Evolutionary conservation across 148 eudicot genomes (phyloP).

Genomic region (Rhododendron williamsianum): DNA sequence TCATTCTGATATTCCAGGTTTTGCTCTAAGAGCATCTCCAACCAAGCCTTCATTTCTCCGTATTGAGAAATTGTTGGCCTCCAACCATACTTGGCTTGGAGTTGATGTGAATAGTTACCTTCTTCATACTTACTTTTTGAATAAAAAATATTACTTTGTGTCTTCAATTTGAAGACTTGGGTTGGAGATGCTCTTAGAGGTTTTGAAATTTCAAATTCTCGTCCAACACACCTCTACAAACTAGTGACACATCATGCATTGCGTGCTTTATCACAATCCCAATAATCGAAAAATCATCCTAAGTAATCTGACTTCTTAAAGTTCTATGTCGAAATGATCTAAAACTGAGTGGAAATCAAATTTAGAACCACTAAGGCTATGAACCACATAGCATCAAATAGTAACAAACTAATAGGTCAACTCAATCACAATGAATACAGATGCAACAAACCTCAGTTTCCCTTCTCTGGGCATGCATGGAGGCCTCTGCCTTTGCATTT

Average conservation of each 20-base stretch:
- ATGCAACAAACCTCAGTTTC: conserved; percentile 62
- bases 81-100: background rate
- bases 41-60: background rate
- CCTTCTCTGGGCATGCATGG: conserved; percentile 42
- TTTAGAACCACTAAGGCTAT: background rate
- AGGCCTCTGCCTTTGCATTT: conserved; percentile 63
- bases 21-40: background rate
- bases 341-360: background rate
- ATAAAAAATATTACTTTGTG: too few species aligned
- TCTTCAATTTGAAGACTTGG: background rate
- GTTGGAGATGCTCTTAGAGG: background rate
- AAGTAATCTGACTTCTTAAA: background rate
- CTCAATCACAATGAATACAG: background rate
- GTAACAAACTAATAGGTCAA: background rate
- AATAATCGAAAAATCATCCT: background rate
- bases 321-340: background rate
- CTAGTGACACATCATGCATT: background rate
- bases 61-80: background rate
- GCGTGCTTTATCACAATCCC: background rate
- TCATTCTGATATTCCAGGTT: background rate
- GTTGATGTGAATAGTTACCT: too few species aligned
- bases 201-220: background rate
- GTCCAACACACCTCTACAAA: background rate
- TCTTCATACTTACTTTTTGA: background rate
- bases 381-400: background rate